These are phyloP conservation scores for Venturia carpophila DNA, from an alignment of 2,329 filamentous ascomycete genomes.

Conservation along the genomic window DNA sequence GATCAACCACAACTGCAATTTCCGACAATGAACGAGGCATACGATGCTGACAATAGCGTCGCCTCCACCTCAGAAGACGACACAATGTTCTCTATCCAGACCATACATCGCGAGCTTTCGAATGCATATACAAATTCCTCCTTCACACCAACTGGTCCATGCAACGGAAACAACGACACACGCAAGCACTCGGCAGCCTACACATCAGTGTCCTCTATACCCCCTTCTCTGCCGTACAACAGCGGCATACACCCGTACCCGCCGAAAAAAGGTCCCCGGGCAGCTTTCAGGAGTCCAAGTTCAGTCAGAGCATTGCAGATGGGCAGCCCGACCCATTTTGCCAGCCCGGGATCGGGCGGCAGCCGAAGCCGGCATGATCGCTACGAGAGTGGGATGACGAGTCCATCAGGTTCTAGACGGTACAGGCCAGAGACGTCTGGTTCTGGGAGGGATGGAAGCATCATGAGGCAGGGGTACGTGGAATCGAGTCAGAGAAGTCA, in stretches of 20 bases:
- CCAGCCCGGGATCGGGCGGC: conserved; percentile 23
- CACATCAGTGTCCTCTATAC: conserved; percentile 30
- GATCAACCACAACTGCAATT: background rate
- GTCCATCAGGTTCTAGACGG: background rate
- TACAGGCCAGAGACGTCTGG: conserved; percentile 1
- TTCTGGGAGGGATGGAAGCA: conserved; percentile 6
- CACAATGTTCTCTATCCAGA: background rate
- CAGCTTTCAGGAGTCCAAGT: conserved; percentile 61
- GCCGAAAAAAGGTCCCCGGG: conserved; percentile 49
- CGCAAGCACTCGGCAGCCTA: conserved; percentile 17
- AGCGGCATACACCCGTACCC: conserved; percentile 39
- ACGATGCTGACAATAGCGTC: conserved; percentile 2
- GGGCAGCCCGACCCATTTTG: conserved; percentile 55
- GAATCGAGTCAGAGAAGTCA: background rate
- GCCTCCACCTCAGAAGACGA: background rate
- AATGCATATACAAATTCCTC: background rate
- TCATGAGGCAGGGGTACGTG: conserved; percentile 7
- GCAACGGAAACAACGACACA: background rate
- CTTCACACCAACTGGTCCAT: background rate
- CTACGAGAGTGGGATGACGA: conserved; percentile 5
- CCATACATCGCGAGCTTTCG: background rate
- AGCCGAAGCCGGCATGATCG: background rate
- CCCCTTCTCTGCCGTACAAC: conserved; percentile 25
- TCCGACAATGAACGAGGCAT: background rate
- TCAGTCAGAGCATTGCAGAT: conserved; percentile 65